Conservation (phyloP, 2,329 filamentous ascomycete genomes). For the Beauveria scarabaeidicola region DNA sequence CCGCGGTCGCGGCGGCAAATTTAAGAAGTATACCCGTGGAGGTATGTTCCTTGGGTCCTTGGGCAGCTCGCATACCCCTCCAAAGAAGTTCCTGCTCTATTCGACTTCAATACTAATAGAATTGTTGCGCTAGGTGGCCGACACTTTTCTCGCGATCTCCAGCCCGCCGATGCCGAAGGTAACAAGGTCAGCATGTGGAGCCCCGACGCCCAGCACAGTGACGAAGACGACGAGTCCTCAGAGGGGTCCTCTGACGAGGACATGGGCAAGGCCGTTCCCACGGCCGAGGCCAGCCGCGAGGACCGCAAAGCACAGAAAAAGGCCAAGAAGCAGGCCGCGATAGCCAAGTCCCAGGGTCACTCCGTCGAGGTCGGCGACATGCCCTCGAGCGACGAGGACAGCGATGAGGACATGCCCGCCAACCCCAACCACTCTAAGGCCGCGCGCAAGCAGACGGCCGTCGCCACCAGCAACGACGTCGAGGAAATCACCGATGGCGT, state of each 20-base stretch:
- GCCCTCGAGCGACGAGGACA: conserved; percentile 59
- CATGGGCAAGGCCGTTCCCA: conserved; percentile 35
- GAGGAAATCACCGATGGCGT: conserved; percentile 47
- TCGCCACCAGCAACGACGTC: conserved; percentile 27
- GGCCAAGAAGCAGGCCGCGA: conserved; percentile 82
- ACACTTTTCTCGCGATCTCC: conserved; percentile 86
- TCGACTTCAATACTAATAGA: conserved; percentile 15
- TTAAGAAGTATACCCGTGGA: conserved; percentile 86
- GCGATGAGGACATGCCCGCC: conserved; percentile 60
- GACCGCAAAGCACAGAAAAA: conserved; percentile 82
- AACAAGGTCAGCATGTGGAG: conserved; percentile 86
- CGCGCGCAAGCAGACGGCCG: conserved; percentile 47
- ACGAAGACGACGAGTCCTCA: conserved; percentile 44
- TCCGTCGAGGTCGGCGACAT: conserved; percentile 77
- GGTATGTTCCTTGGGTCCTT: conserved; percentile 40
- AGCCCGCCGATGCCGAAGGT: conserved; percentile 80
- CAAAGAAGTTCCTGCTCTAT: background rate
- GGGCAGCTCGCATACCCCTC: background rate
- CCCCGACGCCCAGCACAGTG: conserved; percentile 41
- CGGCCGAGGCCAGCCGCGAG: conserved; percentile 53
- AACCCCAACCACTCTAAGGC: conserved; percentile 90
- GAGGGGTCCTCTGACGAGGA: conserved; percentile 46
- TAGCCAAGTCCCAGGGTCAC: conserved; percentile 63
- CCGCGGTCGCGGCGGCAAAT: conserved; percentile 84
- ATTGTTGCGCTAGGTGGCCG: conserved; percentile 63